Evolutionary conservation across 768 basidiomycete species (phyloP), one percentile per base, ranked within the genome.

Genomic region (Cytidiella melzeri): DNA sequence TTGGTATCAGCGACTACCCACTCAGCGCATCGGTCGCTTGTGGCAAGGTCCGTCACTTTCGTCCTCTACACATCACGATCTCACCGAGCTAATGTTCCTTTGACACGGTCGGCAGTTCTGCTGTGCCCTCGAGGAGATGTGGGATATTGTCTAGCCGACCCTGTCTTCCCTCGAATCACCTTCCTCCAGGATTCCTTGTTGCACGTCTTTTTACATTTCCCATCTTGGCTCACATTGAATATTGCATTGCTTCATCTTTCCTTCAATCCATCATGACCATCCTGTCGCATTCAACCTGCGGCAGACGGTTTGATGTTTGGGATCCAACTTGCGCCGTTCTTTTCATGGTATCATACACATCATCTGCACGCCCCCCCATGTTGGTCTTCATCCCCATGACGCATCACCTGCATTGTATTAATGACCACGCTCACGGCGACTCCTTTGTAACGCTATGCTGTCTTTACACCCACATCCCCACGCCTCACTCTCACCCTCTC

Each of bases 1-100:
- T 98, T 59, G 83, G 90, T 54, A 92, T 99, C 67, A 93, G 90
- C 60, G 84, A 96, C 59, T 99, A 94, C 68, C 79, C 91, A 2
- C 69, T 96, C 42, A 94, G 91, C 60, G 93, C 93, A 21, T 84
- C 85, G 45, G 94, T 97, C 23, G 94, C 95, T 18, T 98, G 95
- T 61, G 95, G 95, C 53, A 97, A 97, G 81, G 94, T 95, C 61
- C n/a, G 27, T 23, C n/a, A n/a, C n/a, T n/a, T n/a, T n/a, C n/a
- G n/a, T n/a, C n/a, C n/a, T n/a, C n/a, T n/a, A n/a, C 13, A 26
- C 40, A 10, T 0, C 19, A 57, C 21, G 20, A 40, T 38, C 15
- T 34, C 45, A 20, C 40, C 40, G 24, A 26, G 53, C 26, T 10
- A 30, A 15, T 47, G 5, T 13, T 26, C 45, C 19, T 52, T 13